Evolutionary conservation across 345 rosid genomes (phyloP), one percentile per base, ranked within the genome.

Genomic region (Populus davidiana): DNA sequence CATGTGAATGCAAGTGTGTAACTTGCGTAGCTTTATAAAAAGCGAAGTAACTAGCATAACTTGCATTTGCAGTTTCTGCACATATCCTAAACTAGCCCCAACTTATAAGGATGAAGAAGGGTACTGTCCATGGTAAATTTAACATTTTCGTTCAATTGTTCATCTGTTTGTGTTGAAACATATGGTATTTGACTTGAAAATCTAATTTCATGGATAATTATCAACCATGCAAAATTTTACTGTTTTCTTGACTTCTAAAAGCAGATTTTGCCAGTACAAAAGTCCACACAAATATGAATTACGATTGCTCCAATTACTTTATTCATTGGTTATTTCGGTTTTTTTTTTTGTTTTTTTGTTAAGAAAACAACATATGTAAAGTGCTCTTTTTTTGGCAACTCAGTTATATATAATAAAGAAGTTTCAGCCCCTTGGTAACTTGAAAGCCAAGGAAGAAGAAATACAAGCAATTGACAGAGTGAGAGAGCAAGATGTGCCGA

Each of bases 201-300:
- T 56, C 27, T 13, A 56, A 23, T 25, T 56, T 56, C 63, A 59
- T 59, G 13, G 63, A 10, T n/a, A n/a, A 59, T 27, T 23, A n/a
- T 2, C 6, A n/a, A 23, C 11, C 29, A 67, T 33, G 41, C 38
- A 29, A 16, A 16, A 6, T 36, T 67, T 8, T 36, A 36, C 8
- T 67, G 70, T 67, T 67, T 67, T 67, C 25, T 36, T 67, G 70
- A 67, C 70, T 67, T 67, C 27, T 67, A 2, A 67, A 36, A 3
- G 39, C 43, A 35, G 38, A 36, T 33, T 67, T 67, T 35, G 36
- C 18, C n/a, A 18, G 21, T 18, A 17, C 21, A 67, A 67, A 7
- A 65, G 33, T 14, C 2, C 8, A 65, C 8, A 20, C 39, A 43
- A 0, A 11, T 43, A 11, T 43, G 47, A 43, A 11, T 43, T 43